phyloP scores from a whole-genome alignment of 352 stramenopile genomes.

The Phytophthora uliginosa region DNA sequence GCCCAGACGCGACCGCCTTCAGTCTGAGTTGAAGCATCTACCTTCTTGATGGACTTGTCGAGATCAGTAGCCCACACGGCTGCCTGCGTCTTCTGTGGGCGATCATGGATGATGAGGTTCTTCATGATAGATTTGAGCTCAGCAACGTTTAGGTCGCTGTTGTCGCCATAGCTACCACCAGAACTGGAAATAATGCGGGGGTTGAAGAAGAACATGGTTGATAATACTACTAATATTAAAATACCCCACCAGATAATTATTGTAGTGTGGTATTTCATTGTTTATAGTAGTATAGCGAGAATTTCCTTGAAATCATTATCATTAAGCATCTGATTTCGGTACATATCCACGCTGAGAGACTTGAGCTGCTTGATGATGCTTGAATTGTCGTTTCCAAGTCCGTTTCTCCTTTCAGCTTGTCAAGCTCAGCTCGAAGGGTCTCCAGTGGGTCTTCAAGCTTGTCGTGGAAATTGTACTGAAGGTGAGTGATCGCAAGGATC shows the following conservation, averaged over 20 bases:
- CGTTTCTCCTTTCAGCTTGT: conserved; percentile 27
- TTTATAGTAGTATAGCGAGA: conserved; percentile 26
- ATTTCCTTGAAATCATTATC: conserved; percentile 30
- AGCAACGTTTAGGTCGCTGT: conserved; percentile 8
- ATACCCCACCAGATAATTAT: no score
- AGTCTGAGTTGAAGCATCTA: conserved; percentile 9
- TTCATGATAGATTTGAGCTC: conserved; percentile 23
- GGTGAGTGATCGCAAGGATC: background rate
- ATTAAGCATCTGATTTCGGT: conserved; percentile 21
- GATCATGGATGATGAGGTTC: conserved; percentile 18
- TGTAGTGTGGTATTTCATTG: background rate
- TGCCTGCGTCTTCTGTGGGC: conserved; percentile 16
- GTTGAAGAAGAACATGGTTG: conserved; percentile 20
- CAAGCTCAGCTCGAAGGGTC: conserved; percentile 10
- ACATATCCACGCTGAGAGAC: conserved; percentile 26
- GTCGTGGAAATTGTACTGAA: background rate
- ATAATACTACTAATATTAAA: no score
- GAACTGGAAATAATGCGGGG: conserved; percentile 15
- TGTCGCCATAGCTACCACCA: conserved; percentile 19
- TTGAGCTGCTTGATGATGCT: no score
- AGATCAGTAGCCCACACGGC: conserved; percentile 17
- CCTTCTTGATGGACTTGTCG: conserved; percentile 8
- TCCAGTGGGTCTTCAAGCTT: conserved; percentile 7
- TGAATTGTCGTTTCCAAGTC: no score
- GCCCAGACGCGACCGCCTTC: conserved; percentile 6